These are phyloP conservation scores for Acacia confusa DNA, from an alignment of 306 rosid species.

Conservation along the genomic window DNA sequence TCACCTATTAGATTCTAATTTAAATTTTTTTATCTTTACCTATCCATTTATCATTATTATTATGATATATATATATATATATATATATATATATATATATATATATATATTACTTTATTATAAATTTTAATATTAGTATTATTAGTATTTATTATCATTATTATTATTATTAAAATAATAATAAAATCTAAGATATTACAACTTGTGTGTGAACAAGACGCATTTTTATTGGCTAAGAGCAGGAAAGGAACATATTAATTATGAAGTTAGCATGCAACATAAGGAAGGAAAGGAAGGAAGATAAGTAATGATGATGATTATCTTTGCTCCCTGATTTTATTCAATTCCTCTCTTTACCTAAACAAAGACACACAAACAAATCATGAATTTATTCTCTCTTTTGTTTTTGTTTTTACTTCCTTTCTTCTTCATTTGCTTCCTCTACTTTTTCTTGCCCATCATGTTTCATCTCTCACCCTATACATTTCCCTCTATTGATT, in stretches of 20 bases:
- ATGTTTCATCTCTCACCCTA: conserved; percentile 15
- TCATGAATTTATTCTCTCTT: background rate
- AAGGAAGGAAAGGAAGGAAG: conserved; percentile 35
- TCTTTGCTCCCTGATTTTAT: conserved; percentile 42
- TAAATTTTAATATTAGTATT: too few relatives aligned
- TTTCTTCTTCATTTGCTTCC: background rate
- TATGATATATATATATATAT: too few relatives aligned
- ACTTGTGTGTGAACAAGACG: conserved; percentile 50
- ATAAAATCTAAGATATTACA: too few relatives aligned
- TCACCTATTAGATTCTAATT: too few relatives aligned
- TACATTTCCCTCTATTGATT: background rate
- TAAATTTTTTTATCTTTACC: too few relatives aligned
- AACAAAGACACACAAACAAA: background rate
- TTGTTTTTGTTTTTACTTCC: background rate
- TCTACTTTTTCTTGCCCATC: background rate
- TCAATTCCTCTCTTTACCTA: background rate
- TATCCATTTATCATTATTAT: too few relatives aligned
- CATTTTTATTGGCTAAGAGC: conserved; percentile 39
- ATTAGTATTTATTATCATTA: too few relatives aligned
- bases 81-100: too few relatives aligned
- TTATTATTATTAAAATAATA: too few relatives aligned
- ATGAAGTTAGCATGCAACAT: conserved; percentile 54
- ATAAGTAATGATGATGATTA: conserved; percentile 37
- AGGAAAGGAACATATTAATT: conserved; percentile 43
- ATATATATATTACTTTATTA: too few relatives aligned